Percentiles rank a stretch among this genome's conserved stretches.
Evolutionary conservation across 106 monocot species (phyloP).

Genomic region (Allium cepa): DNA sequence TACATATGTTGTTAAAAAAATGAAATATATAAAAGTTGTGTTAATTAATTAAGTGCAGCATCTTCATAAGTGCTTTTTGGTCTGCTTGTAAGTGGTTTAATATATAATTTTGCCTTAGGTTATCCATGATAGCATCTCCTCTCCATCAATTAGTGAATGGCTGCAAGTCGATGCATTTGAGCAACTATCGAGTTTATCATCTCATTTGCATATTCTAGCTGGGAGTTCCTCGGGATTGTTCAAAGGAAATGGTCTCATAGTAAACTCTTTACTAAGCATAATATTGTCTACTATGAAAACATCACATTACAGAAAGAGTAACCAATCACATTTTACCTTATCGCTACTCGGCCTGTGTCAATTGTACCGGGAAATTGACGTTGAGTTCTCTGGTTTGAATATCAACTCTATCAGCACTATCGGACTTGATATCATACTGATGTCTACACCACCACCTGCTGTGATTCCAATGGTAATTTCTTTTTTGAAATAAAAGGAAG

Average conservation of each 20-base stretch:
- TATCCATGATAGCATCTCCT: constrained; percentile 45
- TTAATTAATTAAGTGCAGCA: too few relatives aligned
- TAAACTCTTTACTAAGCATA: constrained; percentile 49
- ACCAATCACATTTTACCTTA: constrained; percentile 63
- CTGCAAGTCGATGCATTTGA: constrained; percentile 67
- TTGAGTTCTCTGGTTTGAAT: constrained; percentile 11
- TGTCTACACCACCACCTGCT: constrained; percentile 47
- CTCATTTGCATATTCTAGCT: constrained; percentile 30
- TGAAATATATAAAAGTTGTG: too few relatives aligned
- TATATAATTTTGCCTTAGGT: constrained; percentile 23
- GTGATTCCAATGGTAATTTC: constrained; percentile 40
- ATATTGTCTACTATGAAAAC: constrained; percentile 50
- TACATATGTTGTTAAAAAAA: too few relatives aligned
- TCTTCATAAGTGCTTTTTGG: too few relatives aligned
- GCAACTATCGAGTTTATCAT: constrained; percentile 64
- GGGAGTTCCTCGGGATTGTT: constrained; percentile 19
- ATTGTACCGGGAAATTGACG: constrained; percentile 34
- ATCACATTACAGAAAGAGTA: constrained; percentile 56
- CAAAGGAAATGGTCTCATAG: constrained; percentile 38
- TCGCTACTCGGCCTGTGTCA: constrained; percentile 47
- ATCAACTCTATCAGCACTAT: constrained; percentile 21
- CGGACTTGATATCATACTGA: constrained; percentile 45
- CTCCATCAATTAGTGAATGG: constrained; percentile 36
- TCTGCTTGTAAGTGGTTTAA: too few relatives aligned
- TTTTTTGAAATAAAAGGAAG: neutral